phyloP scores from a whole-genome alignment of 1,139 yeast species.

The Magnusiomyces ingens region DNA sequence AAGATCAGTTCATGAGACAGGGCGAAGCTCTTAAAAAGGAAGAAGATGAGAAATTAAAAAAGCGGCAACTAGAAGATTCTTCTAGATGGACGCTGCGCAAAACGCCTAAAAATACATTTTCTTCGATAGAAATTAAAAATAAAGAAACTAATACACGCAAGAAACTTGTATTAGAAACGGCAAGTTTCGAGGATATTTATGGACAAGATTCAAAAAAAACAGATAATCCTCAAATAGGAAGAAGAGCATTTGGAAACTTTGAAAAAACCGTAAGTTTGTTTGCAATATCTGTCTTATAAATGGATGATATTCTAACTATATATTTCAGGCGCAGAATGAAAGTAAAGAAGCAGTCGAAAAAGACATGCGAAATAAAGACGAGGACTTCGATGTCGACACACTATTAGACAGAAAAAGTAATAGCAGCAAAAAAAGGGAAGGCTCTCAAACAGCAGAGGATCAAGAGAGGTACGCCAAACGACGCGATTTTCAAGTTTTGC shows the following conservation, averaged over 20 bases:
- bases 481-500: not conserved
- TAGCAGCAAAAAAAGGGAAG: not conserved
- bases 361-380: not conserved
- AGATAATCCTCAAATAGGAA: too few species aligned
- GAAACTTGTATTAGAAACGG: not conserved
- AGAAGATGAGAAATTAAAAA: slow-evolving; percentile 34
- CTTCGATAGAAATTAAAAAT: too few species aligned
- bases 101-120: slow-evolving; percentile 14
- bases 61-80: slow-evolving; percentile 42
- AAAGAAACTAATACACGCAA: not conserved
- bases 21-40: slow-evolving; percentile 17
- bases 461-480: not conserved
- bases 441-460: not conserved
- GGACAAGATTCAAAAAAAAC: too few species aligned
- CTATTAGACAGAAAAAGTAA: too few species aligned
- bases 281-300: too few species aligned
- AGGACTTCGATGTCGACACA: too few species aligned
- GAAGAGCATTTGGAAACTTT: too few species aligned
- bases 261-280: too few species aligned
- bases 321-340: too few species aligned
- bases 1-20: slow-evolving; percentile 33
- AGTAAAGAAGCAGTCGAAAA: not conserved
- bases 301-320: too few species aligned
- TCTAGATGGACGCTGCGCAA: slow-evolving; percentile 53
- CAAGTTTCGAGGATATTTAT: not conserved